Base-by-base conservation (phyloP, 345 rosid species). In the Pelargonium nanum region DNA sequence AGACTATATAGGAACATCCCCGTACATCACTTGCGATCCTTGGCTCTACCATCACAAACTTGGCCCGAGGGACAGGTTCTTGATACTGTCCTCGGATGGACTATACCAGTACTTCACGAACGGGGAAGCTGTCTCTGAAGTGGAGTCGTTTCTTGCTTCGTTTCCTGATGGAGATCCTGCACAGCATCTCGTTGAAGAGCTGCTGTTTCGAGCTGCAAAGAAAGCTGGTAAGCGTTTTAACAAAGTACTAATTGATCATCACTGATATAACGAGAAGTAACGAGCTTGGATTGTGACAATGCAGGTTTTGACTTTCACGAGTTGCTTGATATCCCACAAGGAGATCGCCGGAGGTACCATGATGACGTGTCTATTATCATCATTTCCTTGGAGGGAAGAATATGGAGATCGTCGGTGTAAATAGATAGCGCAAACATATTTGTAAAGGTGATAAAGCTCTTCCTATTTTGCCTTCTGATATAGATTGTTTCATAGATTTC, bases 131-230 rank as follows among this genome's bases (percentile, higher is more conserved):
- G 73, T 73, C 8, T 19, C 56, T 0, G 58, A 68, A 19, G 67
- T 73, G 5, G 70, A 61, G 23, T 45, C 48, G 4, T 73, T 68
- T 44, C 55, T 68, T 7, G 53, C 66, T 15, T 52, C 69, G 21
- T 73, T 64, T 45, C 70, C 77, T n/a, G n/a, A 3, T 69, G 65
- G 24, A 69, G 70, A 0, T 68, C 68, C 57, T n/a, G n/a, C n/a
- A n/a, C n/a, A n/a, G n/a, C n/a, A n/a, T n/a, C n/a, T n/a, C n/a
- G n/a, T n/a, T n/a, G n/a, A n/a, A n/a, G n/a, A n/a, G n/a, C n/a
- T n/a, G n/a, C n/a, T n/a, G n/a, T n/a, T n/a, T n/a, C 77, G 72
- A 0, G 77, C 77, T 20, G 77, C 77, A 53, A 68, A 56, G 65
- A 64, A 66, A 57, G 70, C 73, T 9, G 73, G 76, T 73, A 60